These are phyloP conservation scores for Sporothrix pallida DNA, from an alignment of 2,329 filamentous ascomycete species.

Conservation along the genomic window DNA sequence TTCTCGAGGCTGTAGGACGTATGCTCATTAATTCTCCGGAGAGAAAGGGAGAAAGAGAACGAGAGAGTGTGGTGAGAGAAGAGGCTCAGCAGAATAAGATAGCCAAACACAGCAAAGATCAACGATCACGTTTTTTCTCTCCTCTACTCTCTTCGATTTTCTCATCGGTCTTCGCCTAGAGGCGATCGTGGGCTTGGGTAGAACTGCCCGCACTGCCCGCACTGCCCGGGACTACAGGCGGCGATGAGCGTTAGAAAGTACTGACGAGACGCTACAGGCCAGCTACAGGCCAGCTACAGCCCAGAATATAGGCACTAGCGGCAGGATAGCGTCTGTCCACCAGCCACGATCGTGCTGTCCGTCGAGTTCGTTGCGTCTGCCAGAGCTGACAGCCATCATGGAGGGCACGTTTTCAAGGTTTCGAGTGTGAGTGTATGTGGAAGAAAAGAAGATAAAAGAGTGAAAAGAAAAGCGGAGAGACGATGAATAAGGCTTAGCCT, in stretches of 20 bases:
- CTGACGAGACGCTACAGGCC: not conserved
- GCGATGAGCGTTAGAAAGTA: not conserved
- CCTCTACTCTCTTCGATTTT: not conserved
- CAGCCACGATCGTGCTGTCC: not conserved
- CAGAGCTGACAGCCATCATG: not conserved
- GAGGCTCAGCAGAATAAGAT: not conserved
- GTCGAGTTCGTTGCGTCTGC: not conserved
- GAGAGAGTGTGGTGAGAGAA: too few species aligned
- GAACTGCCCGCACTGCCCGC: not conserved
- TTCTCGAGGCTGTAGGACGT: too few species aligned
- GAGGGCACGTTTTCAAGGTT: not conserved
- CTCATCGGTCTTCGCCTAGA: not conserved
- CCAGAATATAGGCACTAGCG: not conserved
- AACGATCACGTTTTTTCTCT: not conserved
- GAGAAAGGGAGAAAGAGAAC: too few species aligned
- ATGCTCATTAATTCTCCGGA: too few species aligned
- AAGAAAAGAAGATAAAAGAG: not conserved
- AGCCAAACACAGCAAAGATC: not conserved
- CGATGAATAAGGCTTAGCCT: conserved; percentile 15
- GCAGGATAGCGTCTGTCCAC: not conserved
- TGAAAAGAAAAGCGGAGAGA: not conserved
- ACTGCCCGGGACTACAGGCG: not conserved
- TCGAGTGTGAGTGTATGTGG: not conserved
- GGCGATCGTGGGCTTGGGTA: not conserved
- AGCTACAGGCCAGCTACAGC: not conserved